Conservation (phyloP, 2,329 filamentous ascomycete species). For the Monilinia fructicola region DNA sequence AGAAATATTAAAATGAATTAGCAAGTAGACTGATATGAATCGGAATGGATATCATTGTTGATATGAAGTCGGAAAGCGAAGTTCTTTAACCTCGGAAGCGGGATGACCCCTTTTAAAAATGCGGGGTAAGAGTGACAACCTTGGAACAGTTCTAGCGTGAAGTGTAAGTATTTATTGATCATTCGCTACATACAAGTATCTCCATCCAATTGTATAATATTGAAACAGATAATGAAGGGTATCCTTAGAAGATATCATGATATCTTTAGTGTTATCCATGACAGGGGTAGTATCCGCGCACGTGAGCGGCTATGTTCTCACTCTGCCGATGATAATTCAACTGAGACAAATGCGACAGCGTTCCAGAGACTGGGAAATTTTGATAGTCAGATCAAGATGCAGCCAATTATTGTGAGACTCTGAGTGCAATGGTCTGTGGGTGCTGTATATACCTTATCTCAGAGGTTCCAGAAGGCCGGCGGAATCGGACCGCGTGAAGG, state of each 20-base stretch:
- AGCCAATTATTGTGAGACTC: neutral
- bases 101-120: no score
- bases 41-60: conserved; percentile 4
- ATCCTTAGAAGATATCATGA: no score
- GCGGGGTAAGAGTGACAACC: neutral
- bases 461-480: neutral
- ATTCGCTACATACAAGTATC: neutral
- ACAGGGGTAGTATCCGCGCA: neutral
- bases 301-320: neutral
- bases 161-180: neutral
- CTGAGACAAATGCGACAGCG: neutral
- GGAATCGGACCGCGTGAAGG: neutral
- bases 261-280: neutral
- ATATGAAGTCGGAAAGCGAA: conserved; percentile 5
- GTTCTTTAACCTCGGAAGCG: conserved; percentile 1
- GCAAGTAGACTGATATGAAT: neutral
- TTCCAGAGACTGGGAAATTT: neutral
- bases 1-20: neutral
- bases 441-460: neutral
- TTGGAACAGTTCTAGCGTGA: no score
- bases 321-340: neutral
- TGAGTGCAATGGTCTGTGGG: neutral
- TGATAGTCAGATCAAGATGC: neutral
- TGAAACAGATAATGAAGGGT: no score
- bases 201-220: no score